phyloP scores from a whole-genome alignment of 139 green algal species.

The Volvox africanus region DNA sequence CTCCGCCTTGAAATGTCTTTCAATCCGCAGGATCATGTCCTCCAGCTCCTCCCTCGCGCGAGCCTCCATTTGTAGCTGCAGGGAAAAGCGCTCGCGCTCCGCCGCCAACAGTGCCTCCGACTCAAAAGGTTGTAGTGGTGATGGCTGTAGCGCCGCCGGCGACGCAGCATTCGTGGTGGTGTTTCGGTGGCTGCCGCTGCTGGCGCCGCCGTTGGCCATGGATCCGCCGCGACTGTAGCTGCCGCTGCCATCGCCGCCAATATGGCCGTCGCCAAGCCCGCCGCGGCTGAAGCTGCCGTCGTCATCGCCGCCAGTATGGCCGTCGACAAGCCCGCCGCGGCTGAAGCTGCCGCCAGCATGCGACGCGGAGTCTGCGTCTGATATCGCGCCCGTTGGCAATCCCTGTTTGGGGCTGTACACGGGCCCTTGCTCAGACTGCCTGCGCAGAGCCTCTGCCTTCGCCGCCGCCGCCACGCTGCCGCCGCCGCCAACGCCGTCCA shows the following conservation, averaged over 20 bases:
- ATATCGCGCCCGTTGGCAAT: no score
- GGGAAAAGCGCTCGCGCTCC: slow-evolving; percentile 54
- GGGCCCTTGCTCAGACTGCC: no score
- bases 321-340: background rate
- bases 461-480: no score
- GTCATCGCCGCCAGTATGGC: background rate
- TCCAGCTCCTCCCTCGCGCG: slow-evolving; percentile 76
- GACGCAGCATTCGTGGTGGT: background rate
- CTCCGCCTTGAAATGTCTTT: slow-evolving; percentile 87
- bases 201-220: background rate
- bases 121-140: slow-evolving; percentile 1
- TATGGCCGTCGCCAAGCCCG: background rate
- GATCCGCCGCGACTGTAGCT: background rate
- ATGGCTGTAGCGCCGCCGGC: background rate
- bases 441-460: no score
- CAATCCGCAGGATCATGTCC: slow-evolving; percentile 88
- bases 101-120: slow-evolving; percentile 25
- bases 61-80: slow-evolving; percentile 65
- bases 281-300: background rate
- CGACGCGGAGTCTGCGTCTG: no score
- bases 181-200: background rate
- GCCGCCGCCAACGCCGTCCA: no score
- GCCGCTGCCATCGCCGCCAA: background rate
- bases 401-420: no score
- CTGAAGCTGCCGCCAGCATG: background rate